A percentile compares a stretch with the other conserved stretches of the same genome.
Conservation (phyloP, 73 alveolate genomes). For the Paramecium sonneborni region DNA sequence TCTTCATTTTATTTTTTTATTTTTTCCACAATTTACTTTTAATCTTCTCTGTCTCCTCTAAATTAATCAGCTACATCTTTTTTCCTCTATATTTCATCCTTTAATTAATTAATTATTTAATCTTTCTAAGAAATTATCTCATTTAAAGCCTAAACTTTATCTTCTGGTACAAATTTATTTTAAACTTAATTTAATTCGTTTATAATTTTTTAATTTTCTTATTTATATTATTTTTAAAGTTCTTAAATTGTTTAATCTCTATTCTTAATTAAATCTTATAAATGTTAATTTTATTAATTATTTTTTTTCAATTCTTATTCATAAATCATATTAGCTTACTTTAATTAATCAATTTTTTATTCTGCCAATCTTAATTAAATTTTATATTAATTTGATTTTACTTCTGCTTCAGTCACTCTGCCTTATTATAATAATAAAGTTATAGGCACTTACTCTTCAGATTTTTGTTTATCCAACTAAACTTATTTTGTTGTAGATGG, state of each 20-base stretch:
- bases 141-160: slow-evolving; percentile 5
- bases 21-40: neutral
- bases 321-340: neutral
- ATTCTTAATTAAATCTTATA: neutral
- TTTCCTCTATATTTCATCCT: slow-evolving; percentile 23
- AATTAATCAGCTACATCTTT: slow-evolving; percentile 57
- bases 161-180: slow-evolving; percentile 59
- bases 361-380: neutral
- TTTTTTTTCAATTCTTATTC: neutral
- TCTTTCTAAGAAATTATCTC: neutral
- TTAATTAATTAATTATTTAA: neutral
- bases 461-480: neutral
- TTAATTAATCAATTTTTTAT: slow-evolving; percentile 1
- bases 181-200: slow-evolving; percentile 30
- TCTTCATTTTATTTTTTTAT: slow-evolving; percentile 19
- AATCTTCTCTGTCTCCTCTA: slow-evolving; percentile 45
- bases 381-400: neutral
- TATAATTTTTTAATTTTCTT: slow-evolving; percentile 27
- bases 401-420: neutral
- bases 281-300: neutral
- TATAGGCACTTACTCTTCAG: neutral
- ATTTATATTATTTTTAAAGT: neutral
- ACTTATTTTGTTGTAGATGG: neutral
- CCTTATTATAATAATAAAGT: slow-evolving; percentile 1
- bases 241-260: slow-evolving; percentile 47